phyloP scores from a whole-genome alignment of 2,329 filamentous ascomycete species.

The Zasmidium angulare region DNA sequence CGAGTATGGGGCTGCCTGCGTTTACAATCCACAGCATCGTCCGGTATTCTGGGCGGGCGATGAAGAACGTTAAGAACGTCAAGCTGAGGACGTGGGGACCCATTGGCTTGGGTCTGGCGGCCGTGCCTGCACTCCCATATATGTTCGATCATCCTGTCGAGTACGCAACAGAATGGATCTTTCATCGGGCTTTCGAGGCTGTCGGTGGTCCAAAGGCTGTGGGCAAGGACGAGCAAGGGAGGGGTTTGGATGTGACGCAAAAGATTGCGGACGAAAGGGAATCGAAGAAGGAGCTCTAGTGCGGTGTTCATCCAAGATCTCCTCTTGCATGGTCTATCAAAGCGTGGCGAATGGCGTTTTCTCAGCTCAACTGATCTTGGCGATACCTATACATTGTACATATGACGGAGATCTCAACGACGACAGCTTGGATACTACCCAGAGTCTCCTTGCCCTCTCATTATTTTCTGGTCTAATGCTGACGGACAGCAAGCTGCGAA shows the following conservation, averaged over 20 bases:
- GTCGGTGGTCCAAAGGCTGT: conserved; percentile 67
- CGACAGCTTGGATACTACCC: neutral
- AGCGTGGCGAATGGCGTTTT: conserved; percentile 10
- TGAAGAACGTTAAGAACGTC: conserved; percentile 78
- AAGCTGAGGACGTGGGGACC: conserved; percentile 80
- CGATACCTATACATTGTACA: neutral
- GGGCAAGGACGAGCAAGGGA: conserved; percentile 40
- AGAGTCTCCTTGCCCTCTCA: too few species aligned
- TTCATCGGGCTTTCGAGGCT: conserved; percentile 76
- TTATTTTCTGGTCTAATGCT: too few species aligned
- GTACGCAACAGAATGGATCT: conserved; percentile 83
- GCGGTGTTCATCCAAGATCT: conserved; percentile 2
- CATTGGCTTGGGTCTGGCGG: conserved; percentile 69
- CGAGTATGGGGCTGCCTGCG: conserved; percentile 90
- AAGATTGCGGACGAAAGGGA: conserved; percentile 30
- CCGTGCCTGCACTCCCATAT: conserved; percentile 77
- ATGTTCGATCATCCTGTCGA: conserved; percentile 93
- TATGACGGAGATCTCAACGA: neutral
- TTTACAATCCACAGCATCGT: conserved; percentile 95
- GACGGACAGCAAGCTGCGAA: too few species aligned
- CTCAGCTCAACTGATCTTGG: conserved; percentile 1
- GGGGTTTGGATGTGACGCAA: conserved; percentile 23
- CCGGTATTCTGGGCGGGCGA: conserved; percentile 78
- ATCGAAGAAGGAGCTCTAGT: conserved; percentile 39
- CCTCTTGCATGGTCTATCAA: neutral